Conservation (phyloP, 495 filamentous ascomycete genomes). For the Penicilliopsis zonata region DNA sequence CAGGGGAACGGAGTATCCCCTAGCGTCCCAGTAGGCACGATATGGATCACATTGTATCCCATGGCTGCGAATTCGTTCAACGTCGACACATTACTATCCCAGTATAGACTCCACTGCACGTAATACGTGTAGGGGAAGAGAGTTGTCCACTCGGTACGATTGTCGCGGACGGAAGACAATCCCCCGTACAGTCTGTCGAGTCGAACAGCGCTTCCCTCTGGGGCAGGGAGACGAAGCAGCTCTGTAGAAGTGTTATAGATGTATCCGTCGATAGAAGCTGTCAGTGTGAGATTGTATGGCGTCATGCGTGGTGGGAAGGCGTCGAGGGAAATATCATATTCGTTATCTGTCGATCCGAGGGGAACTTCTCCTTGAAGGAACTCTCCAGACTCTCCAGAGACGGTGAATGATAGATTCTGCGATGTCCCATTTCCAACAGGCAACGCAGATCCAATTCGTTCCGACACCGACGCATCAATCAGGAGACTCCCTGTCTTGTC, state of each 20-base stretch:
- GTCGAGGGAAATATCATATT: conserved; percentile 33
- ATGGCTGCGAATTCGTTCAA: conserved; percentile 32
- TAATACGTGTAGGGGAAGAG: conserved; percentile 56
- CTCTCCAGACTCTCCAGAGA: conserved; percentile 9
- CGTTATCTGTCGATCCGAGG: conserved; percentile 33
- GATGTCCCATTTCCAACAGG: conserved; percentile 12
- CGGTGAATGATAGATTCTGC: conserved; percentile 2
- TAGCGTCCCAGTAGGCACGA: conserved; percentile 24
- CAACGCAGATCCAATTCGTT: conserved; percentile 32
- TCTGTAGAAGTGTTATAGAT: conserved; percentile 17
- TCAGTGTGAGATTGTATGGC: conserved; percentile 38
- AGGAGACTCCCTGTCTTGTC: conserved; percentile 45
- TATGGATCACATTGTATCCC: conserved; percentile 43
- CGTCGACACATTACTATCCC: conserved; percentile 15
- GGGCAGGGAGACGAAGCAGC: conserved; percentile 10
- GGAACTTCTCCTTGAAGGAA: conserved; percentile 11
- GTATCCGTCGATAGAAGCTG: conserved; percentile 43
- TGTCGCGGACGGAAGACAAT: too few species aligned
- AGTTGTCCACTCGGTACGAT: too few species aligned
- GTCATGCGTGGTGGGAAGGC: conserved; percentile 28
- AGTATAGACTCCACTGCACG: conserved; percentile 44
- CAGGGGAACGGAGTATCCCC: conserved; percentile 15
- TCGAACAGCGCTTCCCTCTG: too few species aligned
- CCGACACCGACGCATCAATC: conserved; percentile 44
- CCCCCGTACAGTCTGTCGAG: too few species aligned